phyloP scores from a whole-genome alignment of 2,329 filamentous ascomycete species.

The Magnaporthiopsis poae region DNA sequence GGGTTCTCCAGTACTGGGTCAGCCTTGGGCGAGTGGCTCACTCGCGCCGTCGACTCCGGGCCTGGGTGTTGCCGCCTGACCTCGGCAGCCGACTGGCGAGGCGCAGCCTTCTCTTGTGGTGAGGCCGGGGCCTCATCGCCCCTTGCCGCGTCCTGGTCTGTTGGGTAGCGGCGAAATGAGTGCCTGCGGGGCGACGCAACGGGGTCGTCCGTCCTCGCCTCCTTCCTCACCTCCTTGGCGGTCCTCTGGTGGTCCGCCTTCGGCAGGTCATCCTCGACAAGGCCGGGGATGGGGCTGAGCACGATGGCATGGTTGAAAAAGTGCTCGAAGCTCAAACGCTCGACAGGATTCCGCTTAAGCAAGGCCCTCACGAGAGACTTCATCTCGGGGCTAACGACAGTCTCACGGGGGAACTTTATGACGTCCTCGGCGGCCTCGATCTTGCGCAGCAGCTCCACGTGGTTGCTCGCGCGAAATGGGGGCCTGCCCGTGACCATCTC shows the following conservation, averaged over 20 bases:
- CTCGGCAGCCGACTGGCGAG: slow-evolving; percentile 24
- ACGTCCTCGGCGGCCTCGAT: slow-evolving; percentile 82
- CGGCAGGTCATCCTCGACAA: slow-evolving; percentile 67
- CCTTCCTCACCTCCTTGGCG: slow-evolving; percentile 25
- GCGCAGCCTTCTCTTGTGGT: slow-evolving; percentile 35
- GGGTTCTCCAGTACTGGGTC: slow-evolving; percentile 37
- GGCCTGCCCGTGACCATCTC: slow-evolving; percentile 90
- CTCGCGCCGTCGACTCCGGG: slow-evolving; percentile 20
- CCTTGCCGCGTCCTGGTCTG: slow-evolving; percentile 24
- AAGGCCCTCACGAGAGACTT: slow-evolving; percentile 72
- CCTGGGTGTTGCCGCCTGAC: slow-evolving; percentile 18
- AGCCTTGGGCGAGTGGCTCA: slow-evolving; percentile 33
- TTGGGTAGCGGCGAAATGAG: slow-evolving; percentile 31
- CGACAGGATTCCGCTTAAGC: slow-evolving; percentile 74
- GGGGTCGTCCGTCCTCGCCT: slow-evolving; percentile 23
- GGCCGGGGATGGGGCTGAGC: slow-evolving; percentile 63
- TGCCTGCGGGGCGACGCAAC: slow-evolving; percentile 22
- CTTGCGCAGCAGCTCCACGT: slow-evolving; percentile 83
- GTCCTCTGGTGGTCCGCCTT: slow-evolving; percentile 22
- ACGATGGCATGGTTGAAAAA: slow-evolving; percentile 74
- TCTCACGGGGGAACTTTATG: slow-evolving; percentile 71
- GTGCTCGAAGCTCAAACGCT: slow-evolving; percentile 74
- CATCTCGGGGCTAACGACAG: slow-evolving; percentile 61
- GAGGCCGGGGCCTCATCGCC: slow-evolving; percentile 27
- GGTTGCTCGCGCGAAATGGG: slow-evolving; percentile 84